Evolutionary conservation across 495 filamentous ascomycete genomes (phyloP).

Genomic region (Talaromyces borbonicus): DNA sequence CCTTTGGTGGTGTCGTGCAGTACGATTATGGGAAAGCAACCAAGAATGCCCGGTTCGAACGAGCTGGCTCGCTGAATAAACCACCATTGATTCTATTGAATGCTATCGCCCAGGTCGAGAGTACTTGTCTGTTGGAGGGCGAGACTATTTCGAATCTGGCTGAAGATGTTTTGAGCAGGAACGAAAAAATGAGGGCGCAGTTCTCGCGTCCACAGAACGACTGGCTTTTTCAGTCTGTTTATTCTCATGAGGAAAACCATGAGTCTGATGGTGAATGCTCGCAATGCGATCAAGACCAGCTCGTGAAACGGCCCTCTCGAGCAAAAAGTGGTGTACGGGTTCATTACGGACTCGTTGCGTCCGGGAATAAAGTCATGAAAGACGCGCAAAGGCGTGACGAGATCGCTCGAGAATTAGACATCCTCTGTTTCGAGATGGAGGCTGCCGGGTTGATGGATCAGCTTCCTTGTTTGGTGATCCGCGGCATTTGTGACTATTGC

Average conservation of each 20-base stretch:
- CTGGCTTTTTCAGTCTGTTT: constrained; percentile 18
- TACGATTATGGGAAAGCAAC: constrained; percentile 20
- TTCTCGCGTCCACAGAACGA: constrained; percentile 17
- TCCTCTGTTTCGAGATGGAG: constrained; percentile 14
- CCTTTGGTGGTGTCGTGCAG: constrained; percentile 19
- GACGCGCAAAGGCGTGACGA: constrained; percentile 10
- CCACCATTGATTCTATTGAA: constrained; percentile 15
- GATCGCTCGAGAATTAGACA: background rate
- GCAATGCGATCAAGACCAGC: constrained; percentile 11
- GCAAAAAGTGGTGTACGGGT: constrained; percentile 7
- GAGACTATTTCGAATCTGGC: constrained; percentile 9
- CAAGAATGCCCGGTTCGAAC: constrained; percentile 8
- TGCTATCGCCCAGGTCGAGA: constrained; percentile 15
- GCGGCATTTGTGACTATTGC: constrained; percentile 18
- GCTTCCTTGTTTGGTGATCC: constrained; percentile 16
- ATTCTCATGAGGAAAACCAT: constrained; percentile 15
- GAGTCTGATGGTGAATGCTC: constrained; percentile 10
- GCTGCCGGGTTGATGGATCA: no score
- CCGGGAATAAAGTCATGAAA: constrained; percentile 17
- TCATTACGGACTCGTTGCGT: constrained; percentile 22
- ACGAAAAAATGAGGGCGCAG: constrained; percentile 12
- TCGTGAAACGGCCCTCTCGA: constrained; percentile 7
- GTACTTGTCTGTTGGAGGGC: constrained; percentile 4
- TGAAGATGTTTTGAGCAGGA: constrained; percentile 7
- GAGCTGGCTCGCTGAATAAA: constrained; percentile 14